A percentile compares a stretch with the other conserved stretches of the same genome.
Conservation (phyloP, 2,329 filamentous ascomycete species). For the Chaetothyriales sp. region DNA sequence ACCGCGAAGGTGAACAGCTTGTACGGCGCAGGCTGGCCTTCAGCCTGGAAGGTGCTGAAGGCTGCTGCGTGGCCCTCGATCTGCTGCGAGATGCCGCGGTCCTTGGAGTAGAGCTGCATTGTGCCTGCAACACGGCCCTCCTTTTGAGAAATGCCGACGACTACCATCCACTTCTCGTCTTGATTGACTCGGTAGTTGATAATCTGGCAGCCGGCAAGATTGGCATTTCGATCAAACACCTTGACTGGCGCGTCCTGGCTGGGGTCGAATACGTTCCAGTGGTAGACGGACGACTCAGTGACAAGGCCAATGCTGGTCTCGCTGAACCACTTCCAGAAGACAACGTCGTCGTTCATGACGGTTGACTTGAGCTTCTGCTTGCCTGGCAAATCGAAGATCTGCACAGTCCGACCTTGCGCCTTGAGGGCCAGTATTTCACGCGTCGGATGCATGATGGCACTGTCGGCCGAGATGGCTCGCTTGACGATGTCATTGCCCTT, state of each 20-base stretch:
- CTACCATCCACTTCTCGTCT: conserved; percentile 96
- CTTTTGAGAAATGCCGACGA: conserved; percentile 89
- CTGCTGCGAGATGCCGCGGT: conserved; percentile 89
- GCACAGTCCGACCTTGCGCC: conserved; percentile 81
- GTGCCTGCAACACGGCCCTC: conserved; percentile 85
- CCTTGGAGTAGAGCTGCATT: conserved; percentile 94
- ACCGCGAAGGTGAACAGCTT: conserved; percentile 97
- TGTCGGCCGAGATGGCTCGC: conserved; percentile 95
- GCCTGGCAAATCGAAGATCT: conserved; percentile 87
- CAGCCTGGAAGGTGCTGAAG: conserved; percentile 76
- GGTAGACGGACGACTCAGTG: conserved; percentile 79
- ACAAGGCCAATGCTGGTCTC: conserved; percentile 77
- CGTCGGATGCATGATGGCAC: conserved; percentile 98
- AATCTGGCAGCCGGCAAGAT: conserved; percentile 84
- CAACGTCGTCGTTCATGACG: conserved; percentile 90
- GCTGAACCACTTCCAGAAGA: conserved; percentile 99
- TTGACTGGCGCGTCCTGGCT: conserved; percentile 67
- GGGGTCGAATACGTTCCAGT: conserved; percentile 92
- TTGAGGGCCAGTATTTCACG: conserved; percentile 94
- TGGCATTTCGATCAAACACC: conserved; percentile 85
- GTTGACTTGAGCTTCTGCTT: conserved; percentile 96
- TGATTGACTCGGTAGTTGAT: conserved; percentile 97
- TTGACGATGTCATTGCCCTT: conserved; percentile 91
- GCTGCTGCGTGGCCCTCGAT: conserved; percentile 95
- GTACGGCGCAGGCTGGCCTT: conserved; percentile 77